These are phyloP conservation scores for Thalia dealbata DNA, from an alignment of 176 grass and related monocot species.

Conservation along the genomic window DNA sequence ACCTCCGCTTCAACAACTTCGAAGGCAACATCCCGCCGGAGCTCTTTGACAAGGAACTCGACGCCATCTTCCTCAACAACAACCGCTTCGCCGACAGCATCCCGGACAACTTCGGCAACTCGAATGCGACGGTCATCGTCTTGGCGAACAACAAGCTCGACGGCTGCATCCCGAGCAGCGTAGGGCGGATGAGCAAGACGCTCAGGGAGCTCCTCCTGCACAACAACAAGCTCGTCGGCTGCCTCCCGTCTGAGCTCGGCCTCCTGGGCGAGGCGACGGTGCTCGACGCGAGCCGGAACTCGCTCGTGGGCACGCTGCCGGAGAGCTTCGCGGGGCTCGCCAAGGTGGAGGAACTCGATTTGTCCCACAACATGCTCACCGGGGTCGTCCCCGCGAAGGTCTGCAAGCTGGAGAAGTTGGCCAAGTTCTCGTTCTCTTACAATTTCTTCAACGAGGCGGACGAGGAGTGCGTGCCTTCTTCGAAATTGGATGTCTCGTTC, in stretches of 20 bases:
- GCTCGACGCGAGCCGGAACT: constrained; percentile 26
- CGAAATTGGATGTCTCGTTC: constrained; percentile 10
- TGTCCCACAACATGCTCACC: constrained; percentile 31
- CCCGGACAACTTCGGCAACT: constrained; percentile 38
- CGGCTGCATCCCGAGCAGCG: constrained; percentile 32
- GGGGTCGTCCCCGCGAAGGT: constrained; percentile 12
- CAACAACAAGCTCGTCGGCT: constrained; percentile 29
- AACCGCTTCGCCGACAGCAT: constrained; percentile 28
- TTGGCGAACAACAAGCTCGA: constrained; percentile 34
- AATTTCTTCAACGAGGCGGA: constrained; percentile 28
- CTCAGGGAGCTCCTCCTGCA: constrained; percentile 29
- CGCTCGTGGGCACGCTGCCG: constrained; percentile 14
- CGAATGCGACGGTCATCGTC: constrained; percentile 29
- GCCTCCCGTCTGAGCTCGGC: constrained; percentile 23
- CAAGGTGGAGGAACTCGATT: constrained; percentile 20
- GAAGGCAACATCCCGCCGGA: constrained; percentile 28
- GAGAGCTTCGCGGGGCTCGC: constrained; percentile 17
- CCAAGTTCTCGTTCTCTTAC: constrained; percentile 33
- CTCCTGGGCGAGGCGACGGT: constrained; percentile 18
- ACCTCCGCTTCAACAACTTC: constrained; percentile 35
- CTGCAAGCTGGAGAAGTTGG: constrained; percentile 21
- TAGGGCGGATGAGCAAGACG: constrained; percentile 13
- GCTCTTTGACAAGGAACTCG: constrained; percentile 37
- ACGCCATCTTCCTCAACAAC: constrained; percentile 36
- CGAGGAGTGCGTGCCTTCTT: constrained; percentile 6